Percentiles rank a stretch among this genome's conserved stretches.
phyloP scores from a whole-genome alignment of 108 stramenopile genomes.

The Licmophora abbreviata region DNA sequence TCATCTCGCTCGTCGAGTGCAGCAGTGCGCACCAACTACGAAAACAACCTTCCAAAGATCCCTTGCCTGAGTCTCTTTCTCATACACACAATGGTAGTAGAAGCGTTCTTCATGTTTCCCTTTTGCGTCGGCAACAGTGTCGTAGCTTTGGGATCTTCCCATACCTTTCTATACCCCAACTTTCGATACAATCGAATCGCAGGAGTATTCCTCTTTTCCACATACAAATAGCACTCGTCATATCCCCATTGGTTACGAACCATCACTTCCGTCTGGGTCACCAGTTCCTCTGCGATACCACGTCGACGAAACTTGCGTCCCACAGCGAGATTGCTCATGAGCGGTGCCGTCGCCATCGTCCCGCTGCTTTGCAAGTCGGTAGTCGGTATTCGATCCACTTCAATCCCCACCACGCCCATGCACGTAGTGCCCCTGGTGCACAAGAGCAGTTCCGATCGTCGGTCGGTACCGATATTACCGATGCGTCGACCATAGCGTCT shows the following conservation, averaged over 20 bases:
- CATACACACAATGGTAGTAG: slow-evolving; percentile 74
- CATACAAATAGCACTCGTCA: slow-evolving; percentile 65
- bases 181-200: slow-evolving; percentile 71
- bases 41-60: no score
- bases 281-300: slow-evolving; percentile 66
- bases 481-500: slow-evolving; percentile 41
- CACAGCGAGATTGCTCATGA: slow-evolving; percentile 78
- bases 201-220: slow-evolving; percentile 60
- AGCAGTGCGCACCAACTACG: no score
- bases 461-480: slow-evolving; percentile 9
- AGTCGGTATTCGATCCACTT: slow-evolving; percentile 34
- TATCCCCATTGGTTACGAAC: slow-evolving; percentile 60
- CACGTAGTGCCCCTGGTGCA: slow-evolving; percentile 19
- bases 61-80: slow-evolving; percentile 40
- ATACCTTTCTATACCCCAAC: slow-evolving; percentile 54
- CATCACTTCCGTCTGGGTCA: slow-evolving; percentile 48
- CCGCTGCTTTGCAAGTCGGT: neutral
- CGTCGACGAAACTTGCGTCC: slow-evolving; percentile 42
- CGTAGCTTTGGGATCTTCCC: slow-evolving; percentile 58
- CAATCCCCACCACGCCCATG: slow-evolving; percentile 69
- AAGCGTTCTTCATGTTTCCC: slow-evolving; percentile 34
- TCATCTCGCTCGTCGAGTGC: no score
- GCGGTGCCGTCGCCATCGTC: slow-evolving; percentile 26
- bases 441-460: slow-evolving; percentile 34
- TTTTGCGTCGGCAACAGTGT: slow-evolving; percentile 53